These are phyloP conservation scores for Acer saccharum DNA, from an alignment of 345 rosid species.

Conservation along the genomic window DNA sequence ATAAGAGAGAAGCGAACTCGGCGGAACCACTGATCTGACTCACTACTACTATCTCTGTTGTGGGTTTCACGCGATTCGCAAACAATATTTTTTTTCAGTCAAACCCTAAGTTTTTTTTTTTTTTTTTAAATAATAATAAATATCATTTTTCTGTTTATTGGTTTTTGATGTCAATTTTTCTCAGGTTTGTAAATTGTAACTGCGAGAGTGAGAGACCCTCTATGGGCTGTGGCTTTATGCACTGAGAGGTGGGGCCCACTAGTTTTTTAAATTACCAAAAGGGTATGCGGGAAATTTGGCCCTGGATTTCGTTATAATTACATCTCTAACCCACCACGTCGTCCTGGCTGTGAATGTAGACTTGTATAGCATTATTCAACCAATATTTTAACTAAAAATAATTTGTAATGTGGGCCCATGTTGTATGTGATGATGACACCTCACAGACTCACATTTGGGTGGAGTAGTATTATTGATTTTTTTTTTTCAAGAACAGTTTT, in stretches of 20 bases:
- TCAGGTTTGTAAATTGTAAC: neutral
- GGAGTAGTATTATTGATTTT: too few relatives aligned
- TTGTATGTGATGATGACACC: too few relatives aligned
- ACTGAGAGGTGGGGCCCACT: neutral
- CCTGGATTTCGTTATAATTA: neutral
- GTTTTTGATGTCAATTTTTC: neutral
- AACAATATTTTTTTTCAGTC: slow-evolving; percentile 33
- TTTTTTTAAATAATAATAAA: neutral
- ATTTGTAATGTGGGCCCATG: too few relatives aligned
- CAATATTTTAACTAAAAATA: too few relatives aligned
- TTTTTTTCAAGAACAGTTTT: too few relatives aligned
- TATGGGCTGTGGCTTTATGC: neutral
- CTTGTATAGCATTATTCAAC: too few relatives aligned
- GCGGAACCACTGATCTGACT: slow-evolving; percentile 44
- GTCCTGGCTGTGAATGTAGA: too few relatives aligned
- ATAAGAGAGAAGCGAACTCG: slow-evolving; percentile 37
- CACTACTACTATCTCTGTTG: slow-evolving; percentile 34
- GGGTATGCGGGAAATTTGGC: neutral
- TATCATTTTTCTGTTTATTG: neutral
- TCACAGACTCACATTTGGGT: too few relatives aligned
- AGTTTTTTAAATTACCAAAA: neutral
- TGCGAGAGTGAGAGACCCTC: slow-evolving; percentile 8
- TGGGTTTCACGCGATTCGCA: slow-evolving; percentile 46
- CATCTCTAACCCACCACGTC: neutral
- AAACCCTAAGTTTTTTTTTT: slow-evolving; percentile 45